Evolutionary conservation across 192 early-diverging fungal species (phyloP), one percentile per base, ranked within the genome.

Genomic region (Chytriomyces hyalinus): DNA sequence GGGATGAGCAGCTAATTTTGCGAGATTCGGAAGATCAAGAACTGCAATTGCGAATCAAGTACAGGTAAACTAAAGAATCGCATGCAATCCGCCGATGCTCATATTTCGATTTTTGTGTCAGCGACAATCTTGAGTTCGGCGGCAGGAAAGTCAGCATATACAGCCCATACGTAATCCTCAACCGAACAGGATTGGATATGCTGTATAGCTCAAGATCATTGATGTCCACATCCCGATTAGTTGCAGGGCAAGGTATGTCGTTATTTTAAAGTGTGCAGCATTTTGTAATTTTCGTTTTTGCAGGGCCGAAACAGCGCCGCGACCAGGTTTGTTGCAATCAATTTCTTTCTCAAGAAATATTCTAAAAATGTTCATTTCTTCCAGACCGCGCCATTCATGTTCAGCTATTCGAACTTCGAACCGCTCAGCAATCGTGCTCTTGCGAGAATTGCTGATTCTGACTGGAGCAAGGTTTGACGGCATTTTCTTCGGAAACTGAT

Each of bases 111-210:
- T 22, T 26, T 15, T 67, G 10, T 59, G n/a, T 13, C 61, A 85
- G 83, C 53, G 81, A 82, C 67, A 85, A 86, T 57, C 45, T 69
- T 26, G 89, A 91, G 65, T 86, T 84, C 67, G 92, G 89, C 66
- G 95, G 92, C 44, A 88, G 91, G 24, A 95, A 92, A 57, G 92
- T 97, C 75, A 94, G 91, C 79, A 88, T 99, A n/a, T 97, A 92
- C 86, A 90, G 91, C 65, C 96, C 97, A 6, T 97, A 99, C 76
- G 89, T 97, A 1, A 89, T 99, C 79, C 80, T 99, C 63, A 99
- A 99, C 84, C 94, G 96, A 78, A 94, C 96, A 4, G 94, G 95
- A 1, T 76, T 95, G 46, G 85, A 89, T 46, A 87, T 97, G 49
- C 75, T 82, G 6, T 94, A 94, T 84, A 93, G 89, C 65, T 86